phyloP scores from a whole-genome alignment of 495 filamentous ascomycete species.

The Mytilinidion resinicola region DNA sequence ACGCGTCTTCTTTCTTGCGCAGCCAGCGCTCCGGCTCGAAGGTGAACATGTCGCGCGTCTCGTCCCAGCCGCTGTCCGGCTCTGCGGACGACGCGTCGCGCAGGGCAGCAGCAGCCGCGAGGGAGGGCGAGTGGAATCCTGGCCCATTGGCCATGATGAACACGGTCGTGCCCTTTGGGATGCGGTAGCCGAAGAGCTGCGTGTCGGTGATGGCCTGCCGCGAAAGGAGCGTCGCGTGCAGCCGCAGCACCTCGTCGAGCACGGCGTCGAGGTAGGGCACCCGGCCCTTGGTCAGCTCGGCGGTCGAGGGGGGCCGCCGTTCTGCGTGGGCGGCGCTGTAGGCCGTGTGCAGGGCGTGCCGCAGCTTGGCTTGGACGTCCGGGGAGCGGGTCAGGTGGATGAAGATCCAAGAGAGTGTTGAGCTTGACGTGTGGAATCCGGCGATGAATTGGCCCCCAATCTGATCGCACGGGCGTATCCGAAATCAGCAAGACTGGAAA shows the following conservation, averaged over 20 bases:
- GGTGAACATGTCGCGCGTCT: neutral
- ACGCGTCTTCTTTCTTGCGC: neutral
- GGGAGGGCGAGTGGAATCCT: neutral
- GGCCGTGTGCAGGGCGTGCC: no score
- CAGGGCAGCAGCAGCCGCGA: neutral
- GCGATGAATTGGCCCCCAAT: neutral
- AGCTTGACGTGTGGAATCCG: neutral
- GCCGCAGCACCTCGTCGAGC: no score
- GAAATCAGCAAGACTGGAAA: neutral
- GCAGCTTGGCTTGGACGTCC: no score
- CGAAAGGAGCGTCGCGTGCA: neutral
- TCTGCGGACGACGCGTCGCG: neutral
- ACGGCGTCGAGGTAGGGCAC: no score
- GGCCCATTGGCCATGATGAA: neutral
- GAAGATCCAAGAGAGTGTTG: neutral
- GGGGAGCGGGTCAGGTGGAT: neutral
- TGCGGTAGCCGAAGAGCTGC: neutral
- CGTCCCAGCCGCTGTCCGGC: neutral
- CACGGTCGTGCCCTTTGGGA: constrained; percentile 3
- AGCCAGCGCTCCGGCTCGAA: constrained; percentile 11
- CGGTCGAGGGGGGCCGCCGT: no score
- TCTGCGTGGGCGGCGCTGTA: no score
- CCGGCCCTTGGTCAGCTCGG: no score
- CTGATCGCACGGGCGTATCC: neutral
- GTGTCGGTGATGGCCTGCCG: neutral